Conservation (phyloP, 768 basidiomycete genomes). For the Omphalotus guepiniiformis region DNA sequence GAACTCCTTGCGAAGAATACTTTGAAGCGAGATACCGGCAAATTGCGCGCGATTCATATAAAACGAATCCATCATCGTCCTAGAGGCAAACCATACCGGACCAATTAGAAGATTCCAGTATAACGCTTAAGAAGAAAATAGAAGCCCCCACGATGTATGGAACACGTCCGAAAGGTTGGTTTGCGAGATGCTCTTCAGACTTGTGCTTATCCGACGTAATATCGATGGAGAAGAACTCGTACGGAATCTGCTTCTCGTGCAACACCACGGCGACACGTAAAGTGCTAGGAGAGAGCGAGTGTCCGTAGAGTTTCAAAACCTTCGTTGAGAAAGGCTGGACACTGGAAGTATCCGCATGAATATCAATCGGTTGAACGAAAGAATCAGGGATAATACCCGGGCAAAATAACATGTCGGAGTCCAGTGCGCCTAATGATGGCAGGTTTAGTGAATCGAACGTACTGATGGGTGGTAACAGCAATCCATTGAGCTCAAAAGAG, state of each 20-base stretch:
- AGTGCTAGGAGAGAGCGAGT: conserved; percentile 32
- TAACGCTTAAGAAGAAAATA: not conserved
- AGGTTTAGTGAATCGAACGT: no score
- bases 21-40: conserved; percentile 1
- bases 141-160: no score
- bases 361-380: no score
- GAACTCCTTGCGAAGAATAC: not conserved
- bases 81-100: not conserved
- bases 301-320: conserved; percentile 1
- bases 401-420: no score
- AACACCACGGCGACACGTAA: conserved; percentile 34
- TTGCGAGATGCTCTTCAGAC: no score
- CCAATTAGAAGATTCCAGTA: conserved; percentile 20
- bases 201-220: conserved; percentile 48
- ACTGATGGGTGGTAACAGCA: no score
- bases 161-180: no score
- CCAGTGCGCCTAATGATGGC: no score
- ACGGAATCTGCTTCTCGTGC: conserved; percentile 37
- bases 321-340: no score
- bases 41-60: not conserved
- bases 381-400: no score
- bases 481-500: no score
- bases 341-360: no score
- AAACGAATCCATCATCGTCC: not conserved
- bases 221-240: conserved; percentile 32